Conservation (phyloP, 140 eudicot species). For the Anethum foeniculum region DNA sequence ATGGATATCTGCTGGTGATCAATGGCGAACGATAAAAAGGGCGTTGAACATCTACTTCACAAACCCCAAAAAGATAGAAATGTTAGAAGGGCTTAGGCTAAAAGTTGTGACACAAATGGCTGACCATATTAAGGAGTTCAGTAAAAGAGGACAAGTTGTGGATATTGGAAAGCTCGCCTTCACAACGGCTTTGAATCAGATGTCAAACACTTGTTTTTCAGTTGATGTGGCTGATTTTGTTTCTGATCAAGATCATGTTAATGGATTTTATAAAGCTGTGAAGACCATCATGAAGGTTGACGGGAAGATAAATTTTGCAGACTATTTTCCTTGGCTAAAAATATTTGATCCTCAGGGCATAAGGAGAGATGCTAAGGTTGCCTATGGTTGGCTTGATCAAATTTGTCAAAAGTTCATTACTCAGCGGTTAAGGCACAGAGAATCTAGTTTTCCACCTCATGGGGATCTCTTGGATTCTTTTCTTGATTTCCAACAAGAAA, state of each 20-base stretch:
- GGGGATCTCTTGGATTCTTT: constrained; percentile 3
- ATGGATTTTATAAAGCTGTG: neutral
- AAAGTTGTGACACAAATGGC: neutral
- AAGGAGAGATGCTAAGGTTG: constrained; percentile 6
- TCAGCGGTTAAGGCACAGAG: constrained; percentile 2
- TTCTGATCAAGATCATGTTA: neutral
- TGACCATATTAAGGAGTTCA: neutral
- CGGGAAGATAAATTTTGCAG: constrained; percentile 5
- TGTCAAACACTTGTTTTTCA: constrained; percentile 9
- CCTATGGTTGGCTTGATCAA: neutral
- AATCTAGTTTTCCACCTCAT: neutral
- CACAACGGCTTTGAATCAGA: neutral
- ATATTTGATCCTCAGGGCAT: constrained; percentile 3
- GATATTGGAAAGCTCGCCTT: neutral
- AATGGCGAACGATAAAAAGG: neutral
- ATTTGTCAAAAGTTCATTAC: neutral
- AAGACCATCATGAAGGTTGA: constrained; percentile 5
- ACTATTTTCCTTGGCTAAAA: constrained; percentile 5
- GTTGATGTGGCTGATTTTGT: neutral
- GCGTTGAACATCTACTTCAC: neutral
- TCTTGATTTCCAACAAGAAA: neutral
- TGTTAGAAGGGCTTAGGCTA: neutral
- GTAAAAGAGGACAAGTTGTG: neutral
- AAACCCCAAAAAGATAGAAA: neutral
- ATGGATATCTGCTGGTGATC: neutral